Percentiles rank a stretch among this genome's conserved stretches.
These are phyloP conservation scores for Suillus occidentalis DNA, from an alignment of 768 basidiomycete genomes.

Conservation along the genomic window DNA sequence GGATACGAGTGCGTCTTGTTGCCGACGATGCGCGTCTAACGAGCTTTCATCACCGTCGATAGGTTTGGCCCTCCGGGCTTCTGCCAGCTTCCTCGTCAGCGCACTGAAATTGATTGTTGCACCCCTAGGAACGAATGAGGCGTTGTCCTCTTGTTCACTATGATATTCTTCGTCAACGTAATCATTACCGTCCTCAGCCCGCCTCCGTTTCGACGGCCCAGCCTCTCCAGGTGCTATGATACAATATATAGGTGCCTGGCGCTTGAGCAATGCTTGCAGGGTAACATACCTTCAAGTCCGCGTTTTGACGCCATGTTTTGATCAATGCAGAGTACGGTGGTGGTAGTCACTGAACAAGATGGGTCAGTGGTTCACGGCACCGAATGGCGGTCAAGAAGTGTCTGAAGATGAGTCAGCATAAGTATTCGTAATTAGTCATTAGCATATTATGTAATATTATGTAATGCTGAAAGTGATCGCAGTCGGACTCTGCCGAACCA, in stretches of 20 bases:
- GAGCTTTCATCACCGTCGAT: slow-evolving; percentile 46
- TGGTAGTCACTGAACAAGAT: background rate
- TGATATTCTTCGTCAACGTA: slow-evolving; percentile 57
- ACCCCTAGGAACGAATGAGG: slow-evolving; percentile 57
- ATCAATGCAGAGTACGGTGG: background rate
- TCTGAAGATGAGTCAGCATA: background rate
- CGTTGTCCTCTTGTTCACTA: slow-evolving; percentile 32
- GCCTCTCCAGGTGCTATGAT: slow-evolving; percentile 19
- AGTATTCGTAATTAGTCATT: background rate
- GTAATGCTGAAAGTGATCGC: background rate
- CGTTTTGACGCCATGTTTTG: slow-evolving; percentile 40
- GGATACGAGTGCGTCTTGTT: slow-evolving; percentile 75
- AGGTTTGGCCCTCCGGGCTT: slow-evolving; percentile 49
- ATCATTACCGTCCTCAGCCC: slow-evolving; percentile 51
- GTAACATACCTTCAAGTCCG: slow-evolving; percentile 37
- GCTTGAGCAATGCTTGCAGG: background rate
- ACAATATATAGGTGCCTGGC: slow-evolving; percentile 3
- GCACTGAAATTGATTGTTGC: slow-evolving; percentile 90
- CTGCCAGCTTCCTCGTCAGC: slow-evolving; percentile 74
- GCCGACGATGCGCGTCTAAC: slow-evolving; percentile 64
- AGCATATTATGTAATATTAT: background rate
- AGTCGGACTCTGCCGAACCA: background rate
- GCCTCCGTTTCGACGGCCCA: slow-evolving; percentile 42
- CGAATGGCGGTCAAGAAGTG: background rate
- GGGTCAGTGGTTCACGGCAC: background rate